Evolutionary conservation across 352 stramenopile species (phyloP), one percentile per base, ranked within the genome.

Genomic region (Phytophthora capsici): DNA sequence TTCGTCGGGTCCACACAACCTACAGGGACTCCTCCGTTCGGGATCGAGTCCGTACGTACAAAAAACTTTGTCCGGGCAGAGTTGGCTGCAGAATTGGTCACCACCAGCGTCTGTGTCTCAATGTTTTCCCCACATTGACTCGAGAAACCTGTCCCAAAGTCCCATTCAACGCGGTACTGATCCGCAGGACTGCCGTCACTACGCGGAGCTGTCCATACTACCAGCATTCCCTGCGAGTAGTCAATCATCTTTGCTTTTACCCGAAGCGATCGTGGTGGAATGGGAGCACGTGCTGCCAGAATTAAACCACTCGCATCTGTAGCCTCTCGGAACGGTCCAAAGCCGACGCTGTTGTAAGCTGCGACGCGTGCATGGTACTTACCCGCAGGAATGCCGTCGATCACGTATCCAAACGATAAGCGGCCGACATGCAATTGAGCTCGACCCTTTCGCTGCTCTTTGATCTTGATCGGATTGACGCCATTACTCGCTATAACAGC

Each of bases 91-190:
- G 41, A 5, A 25, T 71, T 61, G 14, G 20, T 71, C 3, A 89
- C 63, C 22, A 68, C 65, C 3, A 94, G n/a, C 19, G 50, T 85
- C 59, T 94, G 85, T 8, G 88, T 86, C 61, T 95, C 85, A 49
- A 73, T 69, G 16, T 67, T 72, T 65, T 95, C 87, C 6, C 87
- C 87, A 43, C 87, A 95, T 26, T 73, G 45, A 43, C 82, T 93
- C 10, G 84, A 86, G 67, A 98, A 98, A 14, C 84, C 88, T n/a
- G 86, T 61, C 13, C 71, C 89, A 19, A 82, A 77, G 75, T 99
- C 96, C 96, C 96, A 99, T 75, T 99, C 96, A n/a, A 98, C 84
- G 17, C 92, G 73, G 71, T 98, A 99, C 37, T 85, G 85, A 4
- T 55, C 43, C 5, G 75, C 88, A 30, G 96, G 74, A 0, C 67